phyloP scores from a whole-genome alignment of 805 yeast genomes.

The Helenozyma rhizophorensis region DNA sequence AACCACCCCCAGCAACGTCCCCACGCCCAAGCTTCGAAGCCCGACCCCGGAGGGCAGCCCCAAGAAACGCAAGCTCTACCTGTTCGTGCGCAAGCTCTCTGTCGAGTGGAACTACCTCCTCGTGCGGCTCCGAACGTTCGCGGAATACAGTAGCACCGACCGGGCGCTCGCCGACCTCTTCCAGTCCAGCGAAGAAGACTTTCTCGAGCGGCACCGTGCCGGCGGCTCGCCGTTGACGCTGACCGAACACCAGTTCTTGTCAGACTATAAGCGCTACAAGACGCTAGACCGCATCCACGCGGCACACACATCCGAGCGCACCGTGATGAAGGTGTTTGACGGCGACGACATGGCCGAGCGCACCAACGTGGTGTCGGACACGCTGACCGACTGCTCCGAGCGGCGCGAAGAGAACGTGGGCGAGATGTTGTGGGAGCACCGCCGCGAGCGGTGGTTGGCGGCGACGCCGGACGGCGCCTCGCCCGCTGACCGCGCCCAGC shows the following conservation, averaged over 20 bases:
- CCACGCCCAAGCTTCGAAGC: background rate
- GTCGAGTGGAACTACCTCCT: conserved; percentile 33
- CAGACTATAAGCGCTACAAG: conserved; percentile 27
- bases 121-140: conserved; percentile 33
- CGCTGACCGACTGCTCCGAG: no score
- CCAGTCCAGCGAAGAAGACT: conserved; percentile 34
- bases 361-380: no score
- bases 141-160: conserved; percentile 49
- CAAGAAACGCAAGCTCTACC: conserved; percentile 16
- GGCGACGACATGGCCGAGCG: no score
- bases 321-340: no score
- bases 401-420: conserved; percentile 36
- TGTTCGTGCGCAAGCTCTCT: conserved; percentile 36
- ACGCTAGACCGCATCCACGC: conserved; percentile 30
- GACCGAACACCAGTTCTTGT: conserved; percentile 29
- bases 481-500: conserved; percentile 8
- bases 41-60: background rate
- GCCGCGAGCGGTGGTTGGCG: conserved; percentile 64
- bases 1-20: conserved; percentile 5
- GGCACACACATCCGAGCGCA: conserved; percentile 4
- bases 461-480: conserved; percentile 29
- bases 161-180: conserved; percentile 50
- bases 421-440: conserved; percentile 60
- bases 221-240: conserved; percentile 16
- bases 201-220: conserved; percentile 20